Base-by-base conservation (phyloP, 805 yeast genomes). In the Saturnispora quitensis region DNA sequence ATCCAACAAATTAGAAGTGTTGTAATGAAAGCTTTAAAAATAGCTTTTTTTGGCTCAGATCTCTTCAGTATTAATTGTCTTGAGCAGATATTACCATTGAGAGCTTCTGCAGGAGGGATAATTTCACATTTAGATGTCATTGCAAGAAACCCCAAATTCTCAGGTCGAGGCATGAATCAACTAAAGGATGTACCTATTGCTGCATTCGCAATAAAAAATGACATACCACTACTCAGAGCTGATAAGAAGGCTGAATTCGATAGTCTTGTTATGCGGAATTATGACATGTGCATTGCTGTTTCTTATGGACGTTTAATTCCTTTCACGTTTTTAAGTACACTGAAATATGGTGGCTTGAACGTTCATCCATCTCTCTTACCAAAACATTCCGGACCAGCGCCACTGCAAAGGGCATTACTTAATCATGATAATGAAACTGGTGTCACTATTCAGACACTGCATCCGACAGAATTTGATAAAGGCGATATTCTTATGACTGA, bases 341-440 rank as follows among this genome's bases (percentile, higher is more conserved):
- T 82, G 20, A 64, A 65, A 12, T 79, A 65, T 60, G 89, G 90
- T 4, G 95, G 97, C 0, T 62, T 93, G 27, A 93, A 93, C 62
- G 89, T 93, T 1, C 99, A 93, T 64, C 99, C 99, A 0, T 89
- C 97, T 0, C 64, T 89, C 6, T 73, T 93, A 8, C 99, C 99
- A 0, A 70, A 68, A 45, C 80, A 86, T 58, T 77, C 89, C 2
- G 99, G 99, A 0, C 82, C 97, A 0, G 84, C 97, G 1, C 99
- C 99, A 0, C 68, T 93, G 4, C 98, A 91, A 55, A 74, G 80
- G 54, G 82, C 97, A 0, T 66, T 93, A 12, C 64, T 90, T 60
- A 78, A 85, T 53, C 73, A 73, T 40, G 89, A 84, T 56, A 35
- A 55, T 0, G 53, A 46, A 17, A 84, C 97, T 0, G 99, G 98